Conservation (phyloP, 805 yeast species). For the Pichia membranifaciens region DNA sequence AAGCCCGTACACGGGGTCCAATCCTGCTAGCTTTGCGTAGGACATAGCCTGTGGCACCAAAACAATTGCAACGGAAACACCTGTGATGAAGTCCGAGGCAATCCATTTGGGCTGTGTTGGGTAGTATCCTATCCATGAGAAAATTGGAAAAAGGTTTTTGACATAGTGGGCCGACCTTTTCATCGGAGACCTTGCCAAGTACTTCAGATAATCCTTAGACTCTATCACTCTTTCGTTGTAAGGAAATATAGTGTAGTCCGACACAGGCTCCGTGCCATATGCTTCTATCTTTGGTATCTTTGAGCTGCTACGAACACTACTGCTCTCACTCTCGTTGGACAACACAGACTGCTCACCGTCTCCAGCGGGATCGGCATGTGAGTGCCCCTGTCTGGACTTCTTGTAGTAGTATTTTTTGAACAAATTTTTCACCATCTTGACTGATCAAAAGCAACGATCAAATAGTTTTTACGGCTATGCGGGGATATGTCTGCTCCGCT, state of each 20-base stretch:
- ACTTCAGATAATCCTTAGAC: slow-evolving; percentile 22
- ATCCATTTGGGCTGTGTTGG: slow-evolving; percentile 61
- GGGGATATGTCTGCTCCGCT: no score
- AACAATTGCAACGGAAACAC: slow-evolving; percentile 89
- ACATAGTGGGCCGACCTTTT: slow-evolving; percentile 40
- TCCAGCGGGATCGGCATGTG: neutral
- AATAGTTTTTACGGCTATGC: no score
- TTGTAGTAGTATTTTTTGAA: slow-evolving; percentile 1
- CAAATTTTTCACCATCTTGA: neutral
- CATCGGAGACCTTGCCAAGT: slow-evolving; percentile 34
- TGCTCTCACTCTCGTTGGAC: no score
- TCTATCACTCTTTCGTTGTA: slow-evolving; percentile 26
- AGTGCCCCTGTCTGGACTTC: neutral
- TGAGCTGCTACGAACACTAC: no score
- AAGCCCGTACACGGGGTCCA: slow-evolving; percentile 78
- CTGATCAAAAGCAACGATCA: no score
- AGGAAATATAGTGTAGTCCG: neutral
- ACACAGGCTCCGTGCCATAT: neutral
- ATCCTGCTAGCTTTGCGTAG: slow-evolving; percentile 80
- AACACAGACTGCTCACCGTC: no score
- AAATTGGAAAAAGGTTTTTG: slow-evolving; percentile 67
- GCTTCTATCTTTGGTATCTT: slow-evolving; percentile 1
- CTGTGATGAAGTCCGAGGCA: slow-evolving; percentile 80
- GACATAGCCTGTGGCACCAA: slow-evolving; percentile 96
- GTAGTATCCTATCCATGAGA: slow-evolving; percentile 81